Base-by-base conservation (phyloP, 805 yeast genomes). In the Wickerhamiella musiphila region DNA sequence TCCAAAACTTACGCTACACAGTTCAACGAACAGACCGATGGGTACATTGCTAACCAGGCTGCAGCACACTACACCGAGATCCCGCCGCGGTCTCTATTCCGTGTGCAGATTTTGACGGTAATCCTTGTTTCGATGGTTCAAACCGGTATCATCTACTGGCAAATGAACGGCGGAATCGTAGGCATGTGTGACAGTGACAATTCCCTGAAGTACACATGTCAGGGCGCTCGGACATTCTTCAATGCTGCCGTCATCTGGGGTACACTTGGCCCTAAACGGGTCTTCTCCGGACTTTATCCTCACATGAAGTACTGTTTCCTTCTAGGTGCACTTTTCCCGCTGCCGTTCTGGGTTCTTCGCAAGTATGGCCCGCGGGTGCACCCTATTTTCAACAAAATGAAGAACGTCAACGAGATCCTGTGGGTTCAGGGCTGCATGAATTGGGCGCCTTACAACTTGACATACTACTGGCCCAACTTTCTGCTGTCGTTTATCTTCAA, bases 21-120 rank as follows among this genome's bases (percentile, higher is more conserved):
- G 43, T 66, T 70, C 37, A 74, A 68, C 46, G 65, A 66, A 23
- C 78, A 71, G 52, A 76, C 78, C 11, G 69, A 71, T 36, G 64
- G 58, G 45, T 74, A 66, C 48, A 65, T 70, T 31, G 61, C 67
- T 44, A 69, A 68, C 43, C 61, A 59, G 42, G 70, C 68, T 45
- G 50, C 63, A 55, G 73, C 65, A 2, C 76, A 70, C 48, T 67
- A 68, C 48, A 52, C 65, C 3, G 42, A 41, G 16, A 28, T 36
- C 21, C 32, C 43, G 2, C 45, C 46, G 2, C 27, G 46, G 23
- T 32, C 45, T 4, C 32, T 42, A 7, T 41, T 41, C 23, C 26
- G 36, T 17, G 26, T 35, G 7, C 46, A 41, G 26, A 21, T 35
- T 28, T 23, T 37, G 9, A 35, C 45, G 2, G 35, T 37, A 2